Conservation (phyloP, 768 basidiomycete species). For the Termitomyces sp. region DNA sequence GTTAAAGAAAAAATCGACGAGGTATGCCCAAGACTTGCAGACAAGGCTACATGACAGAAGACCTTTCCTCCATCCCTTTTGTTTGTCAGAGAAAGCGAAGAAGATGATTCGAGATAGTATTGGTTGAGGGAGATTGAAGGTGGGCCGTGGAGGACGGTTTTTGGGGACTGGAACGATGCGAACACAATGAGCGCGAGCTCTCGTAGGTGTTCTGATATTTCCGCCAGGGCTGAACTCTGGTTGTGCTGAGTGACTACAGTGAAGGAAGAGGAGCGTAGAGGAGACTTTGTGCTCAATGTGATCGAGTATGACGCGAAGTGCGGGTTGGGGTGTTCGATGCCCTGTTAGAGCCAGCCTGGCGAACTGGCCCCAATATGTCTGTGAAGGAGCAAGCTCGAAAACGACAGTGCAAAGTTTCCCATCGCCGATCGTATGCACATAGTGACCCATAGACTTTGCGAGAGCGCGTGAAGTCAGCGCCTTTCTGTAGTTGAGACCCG, state of each 20-base stretch:
- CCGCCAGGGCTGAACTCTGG: constrained; percentile 7
- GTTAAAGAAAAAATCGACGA: constrained; percentile 12
- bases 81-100: constrained; percentile 2
- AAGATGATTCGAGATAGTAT: constrained; percentile 6
- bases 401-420: constrained; percentile 9
- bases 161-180: constrained; percentile 7
- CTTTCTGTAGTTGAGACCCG: background rate
- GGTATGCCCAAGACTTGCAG: constrained; percentile 12
- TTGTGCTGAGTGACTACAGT: constrained; percentile 8
- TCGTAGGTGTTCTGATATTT: constrained; percentile 1
- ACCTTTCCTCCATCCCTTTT: constrained; percentile 12
- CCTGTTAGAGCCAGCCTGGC: background rate
- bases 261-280: constrained; percentile 8
- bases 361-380: constrained; percentile 11
- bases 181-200: constrained; percentile 1
- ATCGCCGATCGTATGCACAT: background rate
- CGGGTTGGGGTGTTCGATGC: background rate
- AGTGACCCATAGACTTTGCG: background rate
- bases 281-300: background rate
- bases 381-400: constrained; percentile 1
- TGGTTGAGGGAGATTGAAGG: constrained; percentile 7
- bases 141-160: background rate
- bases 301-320: constrained; percentile 1
- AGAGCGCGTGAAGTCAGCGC: background rate
- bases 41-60: constrained; percentile 12